phyloP scores from a whole-genome alignment of 2,329 filamentous ascomycete genomes.

The Emergomyces pasteurianus region DNA sequence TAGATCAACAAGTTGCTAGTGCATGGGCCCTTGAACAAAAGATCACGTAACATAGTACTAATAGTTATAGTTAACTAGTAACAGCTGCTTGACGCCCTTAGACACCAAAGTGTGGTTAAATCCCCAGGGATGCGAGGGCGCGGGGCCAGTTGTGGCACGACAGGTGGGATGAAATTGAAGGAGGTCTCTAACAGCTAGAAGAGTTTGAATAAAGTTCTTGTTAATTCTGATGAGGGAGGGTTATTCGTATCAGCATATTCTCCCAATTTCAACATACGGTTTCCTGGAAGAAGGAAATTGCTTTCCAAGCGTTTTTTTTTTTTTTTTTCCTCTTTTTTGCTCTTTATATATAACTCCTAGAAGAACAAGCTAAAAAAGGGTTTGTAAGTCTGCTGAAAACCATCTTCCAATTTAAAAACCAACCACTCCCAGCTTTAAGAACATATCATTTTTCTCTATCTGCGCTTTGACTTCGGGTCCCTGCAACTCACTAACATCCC shows the following conservation, averaged over 20 bases:
- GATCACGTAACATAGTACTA: too few relatives aligned
- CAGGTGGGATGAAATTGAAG: slow-evolving; percentile 46
- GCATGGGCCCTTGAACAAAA: too few relatives aligned
- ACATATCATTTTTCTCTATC: not conserved
- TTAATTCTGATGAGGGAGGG: slow-evolving; percentile 92
- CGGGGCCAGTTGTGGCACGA: too few relatives aligned
- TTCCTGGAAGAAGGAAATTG: not conserved
- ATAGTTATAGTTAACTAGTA: too few relatives aligned
- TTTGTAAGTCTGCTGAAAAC: not conserved
- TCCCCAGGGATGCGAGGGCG: slow-evolving; percentile 57
- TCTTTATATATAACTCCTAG: too few relatives aligned
- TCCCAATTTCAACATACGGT: too few relatives aligned
- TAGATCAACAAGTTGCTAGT: too few relatives aligned
- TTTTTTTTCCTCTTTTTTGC: not conserved
- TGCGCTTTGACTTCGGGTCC: not conserved
- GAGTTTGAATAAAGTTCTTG: slow-evolving; percentile 72
- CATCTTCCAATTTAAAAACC: not conserved
- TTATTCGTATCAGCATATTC: slow-evolving; percentile 45
- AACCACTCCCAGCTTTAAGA: not conserved
- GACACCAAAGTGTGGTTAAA: too few relatives aligned
- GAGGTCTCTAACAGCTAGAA: slow-evolving; percentile 82
- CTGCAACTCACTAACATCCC: slow-evolving; percentile 31
- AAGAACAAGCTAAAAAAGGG: too few relatives aligned
- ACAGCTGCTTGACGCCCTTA: too few relatives aligned
- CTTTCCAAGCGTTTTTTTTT: not conserved